Evolutionary conservation across 106 monocot genomes (phyloP), one percentile per base, ranked within the genome.

Genomic region (Phalaenopsis equestris): DNA sequence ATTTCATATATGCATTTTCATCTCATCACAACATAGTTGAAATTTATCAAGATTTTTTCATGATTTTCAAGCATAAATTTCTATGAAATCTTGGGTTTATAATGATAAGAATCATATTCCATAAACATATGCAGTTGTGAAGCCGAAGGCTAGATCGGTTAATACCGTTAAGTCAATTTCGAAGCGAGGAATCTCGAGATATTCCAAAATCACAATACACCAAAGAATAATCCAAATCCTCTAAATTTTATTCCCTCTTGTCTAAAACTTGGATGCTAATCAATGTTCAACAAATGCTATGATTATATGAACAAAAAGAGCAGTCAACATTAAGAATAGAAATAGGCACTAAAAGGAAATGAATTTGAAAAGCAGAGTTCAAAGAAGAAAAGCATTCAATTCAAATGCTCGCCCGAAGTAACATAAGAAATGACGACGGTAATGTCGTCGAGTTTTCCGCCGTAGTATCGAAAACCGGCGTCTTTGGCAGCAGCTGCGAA

Each of bases 381-480:
- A 52, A 10, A 15, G 52, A 52, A 52, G 52, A 52, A 52, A 52
- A 52, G 52, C 52, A 52, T 10, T 10, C 3, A 1, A 52, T 3
- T 76, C 24, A 76, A 23, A 49, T 1, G 24, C 49, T 76, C 5
- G 48, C 1, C 30, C 24, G 81, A 79, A 30, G 86, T 68, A 37
- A 92, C 67, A 47, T 86, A 92, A 46, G 92, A 89, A 10, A 90
- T 87, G 15, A 92, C 92, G 8, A 89, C 92, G 0, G 92, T 92
- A 36, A 92, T 83, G 70, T 92, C 92, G 68, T 92, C 92, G 45
- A 92, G 92, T 80, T 92, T 92, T 49, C 92, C 92, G 24, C 92
- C 92, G 18, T 86, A 84, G 55, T 89, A 92, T 8, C 89, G 89
- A 81, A 84, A 92, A 11, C 92, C 92, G 21, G 92, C 92, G 41